These are phyloP conservation scores for Singerocomus inundabilis DNA, from an alignment of 1,284 basidiomycete species.

Conservation along the genomic window DNA sequence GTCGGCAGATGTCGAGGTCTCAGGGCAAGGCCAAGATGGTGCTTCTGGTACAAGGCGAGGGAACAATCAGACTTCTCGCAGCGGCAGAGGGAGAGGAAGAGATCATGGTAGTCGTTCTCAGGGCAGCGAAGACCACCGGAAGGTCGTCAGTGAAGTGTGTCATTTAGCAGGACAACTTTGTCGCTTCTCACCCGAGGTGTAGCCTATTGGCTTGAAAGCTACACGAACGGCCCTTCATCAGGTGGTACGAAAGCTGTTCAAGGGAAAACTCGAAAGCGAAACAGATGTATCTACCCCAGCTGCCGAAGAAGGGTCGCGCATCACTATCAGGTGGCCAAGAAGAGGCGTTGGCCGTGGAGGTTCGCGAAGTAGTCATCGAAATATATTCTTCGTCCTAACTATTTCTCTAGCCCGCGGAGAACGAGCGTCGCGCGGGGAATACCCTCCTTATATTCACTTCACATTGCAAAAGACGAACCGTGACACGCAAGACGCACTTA, in stretches of 20 bases:
- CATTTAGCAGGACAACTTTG: slow-evolving; percentile 13
- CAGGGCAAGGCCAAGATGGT: slow-evolving; percentile 23
- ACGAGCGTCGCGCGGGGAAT: slow-evolving; percentile 56
- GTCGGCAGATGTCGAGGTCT: slow-evolving; percentile 28
- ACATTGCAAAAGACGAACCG: slow-evolving; percentile 97
- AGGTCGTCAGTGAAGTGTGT: slow-evolving; percentile 78
- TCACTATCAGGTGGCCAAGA: slow-evolving; percentile 73
- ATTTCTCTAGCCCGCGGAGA: slow-evolving; percentile 34
- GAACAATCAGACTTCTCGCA: slow-evolving; percentile 43
- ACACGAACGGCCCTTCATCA: slow-evolving; percentile 83
- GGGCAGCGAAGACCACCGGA: slow-evolving; percentile 58
- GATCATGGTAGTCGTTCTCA: slow-evolving; percentile 40
- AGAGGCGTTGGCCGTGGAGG: slow-evolving; percentile 44
- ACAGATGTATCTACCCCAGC: slow-evolving; percentile 53
- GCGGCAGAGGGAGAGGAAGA: slow-evolving; percentile 44
- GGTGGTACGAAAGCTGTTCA: slow-evolving; percentile 77
- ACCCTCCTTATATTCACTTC: slow-evolving; percentile 92
- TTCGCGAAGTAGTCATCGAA: slow-evolving; percentile 31
- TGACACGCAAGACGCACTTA: slow-evolving; percentile 93
- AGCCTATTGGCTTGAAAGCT: slow-evolving; percentile 84
- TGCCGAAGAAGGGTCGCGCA: slow-evolving; percentile 64
- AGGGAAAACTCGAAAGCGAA: slow-evolving; percentile 82
- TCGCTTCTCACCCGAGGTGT: slow-evolving; percentile 23
- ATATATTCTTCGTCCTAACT: slow-evolving; percentile 3
- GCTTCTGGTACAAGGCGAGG: slow-evolving; percentile 37